These are phyloP conservation scores for Fusarium goolgardi DNA, from an alignment of 2,329 filamentous ascomycete species.

Conservation along the genomic window DNA sequence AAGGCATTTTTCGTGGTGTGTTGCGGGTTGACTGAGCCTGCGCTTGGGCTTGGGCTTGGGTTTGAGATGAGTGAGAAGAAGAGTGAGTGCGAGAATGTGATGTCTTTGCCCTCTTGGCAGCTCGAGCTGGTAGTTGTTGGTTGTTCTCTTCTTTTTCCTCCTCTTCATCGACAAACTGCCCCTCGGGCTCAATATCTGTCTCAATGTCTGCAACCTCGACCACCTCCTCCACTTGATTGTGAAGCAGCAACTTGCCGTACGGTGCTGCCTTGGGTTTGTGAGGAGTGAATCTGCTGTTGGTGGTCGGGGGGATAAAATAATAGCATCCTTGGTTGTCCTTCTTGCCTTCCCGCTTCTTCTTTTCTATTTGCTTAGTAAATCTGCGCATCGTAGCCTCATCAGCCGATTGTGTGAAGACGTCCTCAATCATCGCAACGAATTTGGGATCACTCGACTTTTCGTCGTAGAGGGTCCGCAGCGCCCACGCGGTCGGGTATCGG, in stretches of 20 bases:
- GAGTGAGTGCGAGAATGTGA: constrained; percentile 45
- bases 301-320: constrained; percentile 65
- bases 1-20: constrained; percentile 46
- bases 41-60: neutral
- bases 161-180: constrained; percentile 22
- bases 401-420: constrained; percentile 69
- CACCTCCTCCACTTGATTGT: constrained; percentile 46
- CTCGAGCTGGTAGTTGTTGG: constrained; percentile 41
- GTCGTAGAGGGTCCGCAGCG: constrained; percentile 69
- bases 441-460: constrained; percentile 63
- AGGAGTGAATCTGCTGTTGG: constrained; percentile 56
- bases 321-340: constrained; percentile 63
- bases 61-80: constrained; percentile 28
- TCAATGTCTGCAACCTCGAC: constrained; percentile 26
- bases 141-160: constrained; percentile 22
- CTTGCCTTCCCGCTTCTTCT: constrained; percentile 68
- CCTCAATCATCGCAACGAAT: constrained; percentile 68
- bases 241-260: constrained; percentile 60
- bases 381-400: constrained; percentile 62
- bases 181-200: constrained; percentile 14
- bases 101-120: constrained; percentile 54
- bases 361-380: constrained; percentile 63
- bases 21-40: constrained; percentile 40
- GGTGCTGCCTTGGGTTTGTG: constrained; percentile 62
- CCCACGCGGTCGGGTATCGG: constrained; percentile 72